phyloP scores from a whole-genome alignment of 495 filamentous ascomycete genomes.

The Pyronema domesticum region DNA sequence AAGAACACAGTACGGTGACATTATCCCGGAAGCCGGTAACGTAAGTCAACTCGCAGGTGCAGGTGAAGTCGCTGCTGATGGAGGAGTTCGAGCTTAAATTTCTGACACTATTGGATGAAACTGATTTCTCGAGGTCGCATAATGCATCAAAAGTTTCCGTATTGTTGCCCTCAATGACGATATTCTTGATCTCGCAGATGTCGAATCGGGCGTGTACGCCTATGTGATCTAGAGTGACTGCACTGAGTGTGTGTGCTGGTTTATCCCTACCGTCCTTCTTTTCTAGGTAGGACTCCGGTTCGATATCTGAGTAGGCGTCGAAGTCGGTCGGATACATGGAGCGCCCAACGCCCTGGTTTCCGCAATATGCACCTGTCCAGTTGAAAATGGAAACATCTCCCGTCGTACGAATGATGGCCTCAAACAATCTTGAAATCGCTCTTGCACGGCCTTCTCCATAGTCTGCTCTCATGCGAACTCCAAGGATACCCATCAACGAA shows the following conservation, averaged over 20 bases:
- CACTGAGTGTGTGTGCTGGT: conserved; percentile 26
- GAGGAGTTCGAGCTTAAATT: too few relatives aligned
- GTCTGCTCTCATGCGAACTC: neutral
- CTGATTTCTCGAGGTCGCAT: neutral
- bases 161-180: neutral
- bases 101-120: neutral
- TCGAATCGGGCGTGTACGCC: conserved; percentile 30
- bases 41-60: neutral
- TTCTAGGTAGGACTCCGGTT: neutral
- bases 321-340: conserved; percentile 5
- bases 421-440: conserved; percentile 3
- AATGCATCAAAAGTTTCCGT: neutral
- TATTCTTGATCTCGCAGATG: conserved; percentile 27
- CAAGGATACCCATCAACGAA: conserved; percentile 4
- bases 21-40: neutral
- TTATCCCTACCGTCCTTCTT: neutral
- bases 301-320: neutral
- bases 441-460: conserved; percentile 4
- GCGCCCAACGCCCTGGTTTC: neutral
- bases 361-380: neutral
- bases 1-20: neutral
- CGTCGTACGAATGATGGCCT: neutral
- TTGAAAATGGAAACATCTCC: conserved; percentile 9
- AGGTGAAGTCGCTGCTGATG: too few relatives aligned
- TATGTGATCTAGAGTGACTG: conserved; percentile 27